A percentile compares a stretch with the other conserved stretches of the same genome.
Evolutionary conservation across 179 eudicot genomes (phyloP).

Genomic region (Spergularia azorica): DNA sequence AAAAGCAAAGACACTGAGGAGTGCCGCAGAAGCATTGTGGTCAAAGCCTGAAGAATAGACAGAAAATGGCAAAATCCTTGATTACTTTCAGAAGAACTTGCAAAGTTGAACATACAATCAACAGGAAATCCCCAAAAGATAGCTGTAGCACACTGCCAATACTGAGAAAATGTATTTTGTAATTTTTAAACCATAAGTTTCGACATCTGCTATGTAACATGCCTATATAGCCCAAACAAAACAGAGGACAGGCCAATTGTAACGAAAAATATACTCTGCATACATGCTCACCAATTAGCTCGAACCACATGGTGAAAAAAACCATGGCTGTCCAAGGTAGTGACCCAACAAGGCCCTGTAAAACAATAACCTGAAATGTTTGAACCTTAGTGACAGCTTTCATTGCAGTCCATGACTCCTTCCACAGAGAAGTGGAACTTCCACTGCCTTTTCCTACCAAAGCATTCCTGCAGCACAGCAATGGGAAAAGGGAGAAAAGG

Average conservation of each 20-base stretch:
- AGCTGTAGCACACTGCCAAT: neutral
- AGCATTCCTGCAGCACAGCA: slow-evolving; percentile 44
- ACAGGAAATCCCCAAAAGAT: neutral
- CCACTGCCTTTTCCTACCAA: slow-evolving; percentile 43
- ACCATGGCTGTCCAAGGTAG: slow-evolving; percentile 98
- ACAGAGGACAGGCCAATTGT: neutral
- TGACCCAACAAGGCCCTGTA: slow-evolving; percentile 94
- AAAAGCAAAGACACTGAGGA: slow-evolving; percentile 71
- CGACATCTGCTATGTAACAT: neutral
- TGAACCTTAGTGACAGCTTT: slow-evolving; percentile 66
- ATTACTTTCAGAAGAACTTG: neutral
- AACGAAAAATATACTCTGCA: slow-evolving; percentile 1
- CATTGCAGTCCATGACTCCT: slow-evolving; percentile 79
- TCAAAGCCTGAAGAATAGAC: slow-evolving; percentile 64
- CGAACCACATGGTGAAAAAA: slow-evolving; percentile 91
- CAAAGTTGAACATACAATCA: neutral
- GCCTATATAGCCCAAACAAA: neutral
- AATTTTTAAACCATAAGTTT: no score
- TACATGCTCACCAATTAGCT: slow-evolving; percentile 73
- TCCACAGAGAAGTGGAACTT: slow-evolving; percentile 55
- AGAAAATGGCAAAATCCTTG: neutral
- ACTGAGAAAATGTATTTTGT: neutral
- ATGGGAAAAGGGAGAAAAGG: neutral
- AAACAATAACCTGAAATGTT: slow-evolving; percentile 89
- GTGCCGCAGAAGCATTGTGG: slow-evolving; percentile 72